phyloP scores from a whole-genome alignment of 225 moss, liverwort and hornwort genomes.

The Physcomitrellopsis africana region DNA sequence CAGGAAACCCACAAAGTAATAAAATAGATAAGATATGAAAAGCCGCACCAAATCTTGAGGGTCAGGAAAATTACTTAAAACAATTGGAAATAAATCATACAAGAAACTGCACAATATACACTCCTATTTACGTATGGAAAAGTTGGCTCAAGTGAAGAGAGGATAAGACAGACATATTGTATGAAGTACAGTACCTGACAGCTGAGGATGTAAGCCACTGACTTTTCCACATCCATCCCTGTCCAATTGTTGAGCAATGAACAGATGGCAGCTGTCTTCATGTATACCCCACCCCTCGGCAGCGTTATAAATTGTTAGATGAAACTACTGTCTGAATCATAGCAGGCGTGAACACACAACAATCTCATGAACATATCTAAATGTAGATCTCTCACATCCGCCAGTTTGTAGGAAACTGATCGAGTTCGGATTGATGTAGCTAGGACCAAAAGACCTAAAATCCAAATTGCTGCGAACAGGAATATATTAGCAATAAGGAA shows the following conservation, averaged over 20 bases:
- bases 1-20: background rate
- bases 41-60: background rate
- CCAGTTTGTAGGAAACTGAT: background rate
- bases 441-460: conserved; percentile 4
- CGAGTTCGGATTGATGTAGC: no score
- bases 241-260: conserved; percentile 87
- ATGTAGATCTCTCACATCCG: conserved; percentile 3
- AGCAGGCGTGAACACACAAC: conserved; percentile 7
- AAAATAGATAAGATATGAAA: no score
- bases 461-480: conserved; percentile 9
- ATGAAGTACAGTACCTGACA: conserved; percentile 61
- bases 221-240: conserved; percentile 78
- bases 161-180: conserved; percentile 6
- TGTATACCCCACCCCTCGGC: conserved; percentile 44
- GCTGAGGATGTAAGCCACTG: conserved; percentile 68
- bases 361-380: background rate
- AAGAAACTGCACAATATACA: background rate
- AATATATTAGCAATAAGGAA: conserved; percentile 10
- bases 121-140: background rate
- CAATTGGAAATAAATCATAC: background rate
- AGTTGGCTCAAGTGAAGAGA: conserved; percentile 12
- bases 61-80: conserved; percentile 3
- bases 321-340: background rate
- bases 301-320: conserved; percentile 23
- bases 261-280: conserved; percentile 83